Evolutionary conservation across 129 eudicot species (phyloP).

Genomic region (Flaveria brownii): DNA sequence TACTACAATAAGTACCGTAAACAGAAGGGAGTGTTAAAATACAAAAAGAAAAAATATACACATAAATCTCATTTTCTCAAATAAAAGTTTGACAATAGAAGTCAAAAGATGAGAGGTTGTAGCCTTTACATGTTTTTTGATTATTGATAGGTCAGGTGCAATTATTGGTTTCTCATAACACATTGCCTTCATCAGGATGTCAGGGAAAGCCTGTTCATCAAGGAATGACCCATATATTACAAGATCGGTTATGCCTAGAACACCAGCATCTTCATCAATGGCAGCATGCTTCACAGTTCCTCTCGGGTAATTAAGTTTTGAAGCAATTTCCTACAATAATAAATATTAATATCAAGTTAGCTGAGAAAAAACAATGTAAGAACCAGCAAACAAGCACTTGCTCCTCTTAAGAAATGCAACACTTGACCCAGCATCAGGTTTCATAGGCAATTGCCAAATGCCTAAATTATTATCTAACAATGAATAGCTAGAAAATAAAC

Average conservation of each 20-base stretch:
- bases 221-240: slow-evolving; percentile 83
- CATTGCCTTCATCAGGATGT: slow-evolving; percentile 71
- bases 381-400: neutral
- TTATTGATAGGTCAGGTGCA: slow-evolving; percentile 71
- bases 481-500: neutral
- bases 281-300: slow-evolving; percentile 62
- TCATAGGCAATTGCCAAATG: neutral
- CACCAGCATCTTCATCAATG: slow-evolving; percentile 40
- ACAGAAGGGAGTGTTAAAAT: neutral
- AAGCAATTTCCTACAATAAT: slow-evolving; percentile 59
- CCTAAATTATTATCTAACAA: neutral
- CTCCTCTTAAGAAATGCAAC: slow-evolving; percentile 1
- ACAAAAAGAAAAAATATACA: neutral
- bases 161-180: slow-evolving; percentile 77
- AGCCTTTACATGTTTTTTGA: slow-evolving; percentile 65
- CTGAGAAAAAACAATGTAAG: neutral
- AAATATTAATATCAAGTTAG: slow-evolving; percentile 17
- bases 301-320: slow-evolving; percentile 56
- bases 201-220: slow-evolving; percentile 78
- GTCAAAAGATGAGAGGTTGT: slow-evolving; percentile 26
- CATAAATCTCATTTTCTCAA: neutral
- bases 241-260: slow-evolving; percentile 55
- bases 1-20: neutral
- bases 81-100: slow-evolving; percentile 4
- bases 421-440: neutral